These are phyloP conservation scores for Aspergillus sclerotialis DNA, from an alignment of 2,329 filamentous ascomycete genomes.

Conservation along the genomic window DNA sequence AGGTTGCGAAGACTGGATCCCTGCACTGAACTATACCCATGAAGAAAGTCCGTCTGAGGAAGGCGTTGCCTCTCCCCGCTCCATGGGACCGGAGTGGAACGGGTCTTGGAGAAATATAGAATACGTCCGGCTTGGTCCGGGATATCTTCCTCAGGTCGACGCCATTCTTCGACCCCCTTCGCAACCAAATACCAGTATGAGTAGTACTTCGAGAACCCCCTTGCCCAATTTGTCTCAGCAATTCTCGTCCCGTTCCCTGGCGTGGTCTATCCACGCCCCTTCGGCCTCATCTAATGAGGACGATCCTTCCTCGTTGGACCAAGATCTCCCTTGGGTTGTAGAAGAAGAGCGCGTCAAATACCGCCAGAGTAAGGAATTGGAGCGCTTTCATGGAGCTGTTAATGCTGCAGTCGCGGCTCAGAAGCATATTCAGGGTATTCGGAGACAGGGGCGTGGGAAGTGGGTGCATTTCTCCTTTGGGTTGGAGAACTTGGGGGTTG, in stretches of 20 bases:
- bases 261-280: conserved; percentile 18
- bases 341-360: conserved; percentile 26
- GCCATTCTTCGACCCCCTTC: neutral
- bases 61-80: conserved; percentile 12
- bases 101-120: conserved; percentile 39
- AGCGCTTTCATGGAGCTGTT: conserved; percentile 22
- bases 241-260: conserved; percentile 8
- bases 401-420: conserved; percentile 23
- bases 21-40: conserved; percentile 47
- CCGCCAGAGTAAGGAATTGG: conserved; percentile 22
- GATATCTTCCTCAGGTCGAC: conserved; percentile 25
- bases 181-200: neutral
- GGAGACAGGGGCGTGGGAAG: conserved; percentile 28
- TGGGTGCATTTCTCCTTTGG: conserved; percentile 34
- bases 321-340: conserved; percentile 22
- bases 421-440: conserved; percentile 20
- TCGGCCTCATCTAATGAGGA: conserved; percentile 1
- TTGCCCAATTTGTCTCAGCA: neutral
- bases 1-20: conserved; percentile 51
- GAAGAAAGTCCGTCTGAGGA: conserved; percentile 22
- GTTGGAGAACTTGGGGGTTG: conserved; percentile 13
- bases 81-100: conserved; percentile 39
- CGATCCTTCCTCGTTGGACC: conserved; percentile 9
- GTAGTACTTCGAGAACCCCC: too few relatives aligned
- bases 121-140: conserved; percentile 35